Conservation (phyloP, 2,329 filamentous ascomycete species). For the Phaeosphaeriaceae sp. region DNA sequence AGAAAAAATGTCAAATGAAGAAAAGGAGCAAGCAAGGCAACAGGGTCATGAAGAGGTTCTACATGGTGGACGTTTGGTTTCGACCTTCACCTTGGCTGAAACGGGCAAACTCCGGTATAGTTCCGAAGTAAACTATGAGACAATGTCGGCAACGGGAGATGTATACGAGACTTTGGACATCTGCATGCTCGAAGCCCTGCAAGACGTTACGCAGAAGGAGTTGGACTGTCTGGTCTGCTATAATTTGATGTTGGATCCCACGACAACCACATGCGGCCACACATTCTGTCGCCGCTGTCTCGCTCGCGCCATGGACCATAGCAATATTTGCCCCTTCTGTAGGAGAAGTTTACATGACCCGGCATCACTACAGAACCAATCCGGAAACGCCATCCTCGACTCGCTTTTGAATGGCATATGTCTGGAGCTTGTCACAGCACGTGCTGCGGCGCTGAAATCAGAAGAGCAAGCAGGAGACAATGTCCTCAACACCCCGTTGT, state of each 20-base stretch:
- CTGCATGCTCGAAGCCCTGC: slow-evolving; percentile 63
- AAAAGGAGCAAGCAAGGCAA: slow-evolving; percentile 34
- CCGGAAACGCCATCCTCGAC: slow-evolving; percentile 68
- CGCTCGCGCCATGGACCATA: slow-evolving; percentile 76
- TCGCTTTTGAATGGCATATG: slow-evolving; percentile 73
- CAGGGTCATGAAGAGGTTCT: slow-evolving; percentile 51
- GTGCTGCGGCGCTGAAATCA: slow-evolving; percentile 61
- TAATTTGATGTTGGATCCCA: slow-evolving; percentile 77
- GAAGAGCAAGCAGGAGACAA: slow-evolving; percentile 64
- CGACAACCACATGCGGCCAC: slow-evolving; percentile 86
- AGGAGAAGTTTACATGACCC: slow-evolving; percentile 67
- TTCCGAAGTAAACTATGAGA: slow-evolving; percentile 61
- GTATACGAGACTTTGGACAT: slow-evolving; percentile 53
- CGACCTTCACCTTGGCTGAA: slow-evolving; percentile 70
- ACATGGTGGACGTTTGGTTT: slow-evolving; percentile 65
- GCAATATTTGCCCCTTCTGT: slow-evolving; percentile 80
- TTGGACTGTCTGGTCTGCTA: slow-evolving; percentile 92
- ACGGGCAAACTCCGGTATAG: slow-evolving; percentile 65
- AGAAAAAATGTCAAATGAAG: slow-evolving; percentile 47
- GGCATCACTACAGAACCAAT: slow-evolving; percentile 56
- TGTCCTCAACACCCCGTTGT: slow-evolving; percentile 68
- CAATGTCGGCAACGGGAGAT: slow-evolving; percentile 46
- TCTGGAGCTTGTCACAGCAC: slow-evolving; percentile 64
- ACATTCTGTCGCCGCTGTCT: slow-evolving; percentile 87
- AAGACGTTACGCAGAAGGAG: slow-evolving; percentile 69